Evolutionary conservation across 2,329 filamentous ascomycete species (phyloP), one percentile per base, ranked within the genome.

Genomic region (Alternaria panax): DNA sequence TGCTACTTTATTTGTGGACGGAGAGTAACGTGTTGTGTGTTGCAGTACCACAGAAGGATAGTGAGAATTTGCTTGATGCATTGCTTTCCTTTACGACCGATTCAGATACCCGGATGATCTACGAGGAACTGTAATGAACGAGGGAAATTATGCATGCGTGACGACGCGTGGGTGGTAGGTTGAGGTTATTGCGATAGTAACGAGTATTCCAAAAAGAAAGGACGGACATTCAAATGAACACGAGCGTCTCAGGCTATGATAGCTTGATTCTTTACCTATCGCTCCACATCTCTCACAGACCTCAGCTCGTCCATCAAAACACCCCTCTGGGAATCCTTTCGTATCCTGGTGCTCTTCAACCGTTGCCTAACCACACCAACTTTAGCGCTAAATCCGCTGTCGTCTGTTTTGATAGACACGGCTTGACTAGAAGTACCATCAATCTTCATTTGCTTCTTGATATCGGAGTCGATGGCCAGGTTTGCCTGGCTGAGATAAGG

Each of bases 31-130:
- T 40, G 22, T 28, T 0, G 25, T 18, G 11, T 41, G 18, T 8
- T 51, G 2, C 25, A 51, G 48, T 51, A 51, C 48, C 7, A 7
- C 48, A 14, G 48, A 40, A 7, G 16, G 16, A n/a, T 22, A 27
- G 36, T 38, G 8, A 38, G 0, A 38, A 2, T 0, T 20, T 5
- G 36, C 0, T 20, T 2, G n/a, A 20, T 5, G n/a, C 7, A 12
- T n/a, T 20, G 4, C 18, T 18, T 20, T 20, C 18, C 18, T 38
- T 8, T 0, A n/a, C 0, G 9, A 38, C n/a, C 18, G 36, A 38
- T 7, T 38, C 0, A 2, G 36, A 20, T 38, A 20, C n/a, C n/a
- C n/a, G n/a, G 4, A 20, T 20, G 1, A 2, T 20, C 11, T 7
- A 38, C n/a, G n/a, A 38, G 7, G n/a, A 2, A 14, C 7, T 11